Evolutionary conservation across 208 protist genomes (phyloP).

Genomic region (Acanthamoeba triangularis): DNA sequence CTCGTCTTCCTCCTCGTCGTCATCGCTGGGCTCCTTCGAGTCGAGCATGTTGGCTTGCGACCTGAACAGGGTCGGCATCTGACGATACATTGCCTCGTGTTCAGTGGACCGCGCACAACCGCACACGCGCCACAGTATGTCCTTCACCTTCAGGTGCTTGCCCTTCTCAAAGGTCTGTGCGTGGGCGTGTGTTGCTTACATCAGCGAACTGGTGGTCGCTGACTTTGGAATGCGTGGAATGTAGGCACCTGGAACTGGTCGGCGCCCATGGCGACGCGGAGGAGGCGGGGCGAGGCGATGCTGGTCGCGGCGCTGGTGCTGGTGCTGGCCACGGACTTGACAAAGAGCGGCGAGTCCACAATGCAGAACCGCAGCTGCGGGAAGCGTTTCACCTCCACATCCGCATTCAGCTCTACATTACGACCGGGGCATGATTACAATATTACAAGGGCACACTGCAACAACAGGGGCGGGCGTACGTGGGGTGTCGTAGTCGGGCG

Average conservation of each 20-base stretch:
- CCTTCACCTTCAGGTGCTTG: slow-evolving; percentile 7
- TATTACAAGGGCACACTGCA: background rate
- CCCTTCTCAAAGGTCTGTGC: slow-evolving; percentile 20
- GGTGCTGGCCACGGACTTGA: background rate
- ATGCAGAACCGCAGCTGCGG: slow-evolving; percentile 12
- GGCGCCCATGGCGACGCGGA: background rate
- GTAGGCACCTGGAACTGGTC: slow-evolving; percentile 19
- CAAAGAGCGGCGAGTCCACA: background rate
- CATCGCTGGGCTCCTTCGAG: background rate
- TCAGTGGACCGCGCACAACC: background rate
- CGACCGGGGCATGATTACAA: background rate
- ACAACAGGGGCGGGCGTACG: background rate
- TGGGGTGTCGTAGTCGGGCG: slow-evolving; percentile 5
- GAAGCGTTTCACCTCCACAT: slow-evolving; percentile 15
- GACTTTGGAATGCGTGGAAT: background rate
- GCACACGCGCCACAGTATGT: background rate
- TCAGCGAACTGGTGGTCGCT: background rate
- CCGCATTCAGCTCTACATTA: background rate
- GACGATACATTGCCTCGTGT: background rate
- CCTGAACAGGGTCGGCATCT: background rate
- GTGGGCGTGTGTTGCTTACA: background rate
- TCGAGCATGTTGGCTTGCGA: background rate
- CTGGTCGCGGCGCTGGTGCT: background rate
- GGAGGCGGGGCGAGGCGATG: background rate
- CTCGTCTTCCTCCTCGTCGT: background rate